Evolutionary conservation across 2,329 filamentous ascomycete genomes (phyloP).

Genomic region (Aureobasidium sp.): DNA sequence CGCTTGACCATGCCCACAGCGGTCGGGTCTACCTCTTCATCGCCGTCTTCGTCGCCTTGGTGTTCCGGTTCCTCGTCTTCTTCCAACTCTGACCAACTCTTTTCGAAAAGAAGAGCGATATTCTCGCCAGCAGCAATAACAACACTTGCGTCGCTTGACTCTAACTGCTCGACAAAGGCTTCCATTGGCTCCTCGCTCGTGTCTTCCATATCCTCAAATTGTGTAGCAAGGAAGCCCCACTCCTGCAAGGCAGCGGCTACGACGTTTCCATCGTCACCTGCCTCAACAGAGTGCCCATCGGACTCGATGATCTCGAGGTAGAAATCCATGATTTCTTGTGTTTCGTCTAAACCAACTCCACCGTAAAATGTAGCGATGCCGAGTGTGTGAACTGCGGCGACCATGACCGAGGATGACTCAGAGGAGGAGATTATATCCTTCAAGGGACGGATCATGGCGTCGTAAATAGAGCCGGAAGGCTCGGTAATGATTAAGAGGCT

Average conservation of each 20-base stretch:
- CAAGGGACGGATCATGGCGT: constrained; percentile 51
- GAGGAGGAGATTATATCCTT: constrained; percentile 61
- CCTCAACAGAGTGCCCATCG: constrained; percentile 66
- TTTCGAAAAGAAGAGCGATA: constrained; percentile 78
- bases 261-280: constrained; percentile 61
- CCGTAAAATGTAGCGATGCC: constrained; percentile 68
- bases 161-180: constrained; percentile 77
- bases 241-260: constrained; percentile 69
- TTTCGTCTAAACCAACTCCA: constrained; percentile 60
- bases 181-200: constrained; percentile 68
- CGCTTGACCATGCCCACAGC: constrained; percentile 51
- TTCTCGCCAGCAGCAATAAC: constrained; percentile 72
- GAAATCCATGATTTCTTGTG: constrained; percentile 66
- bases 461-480: constrained; percentile 59
- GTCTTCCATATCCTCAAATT: constrained; percentile 66
- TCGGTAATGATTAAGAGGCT: constrained; percentile 63
- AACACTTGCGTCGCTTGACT: constrained; percentile 64
- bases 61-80: constrained; percentile 45
- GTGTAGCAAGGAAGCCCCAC: constrained; percentile 74
- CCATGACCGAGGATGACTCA: constrained; percentile 57
- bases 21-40: constrained; percentile 38
- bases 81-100: constrained; percentile 53
- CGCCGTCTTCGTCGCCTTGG: constrained; percentile 36
- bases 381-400: constrained; percentile 65
- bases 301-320: constrained; percentile 71